A percentile compares a stretch with the other conserved stretches of the same genome.
phyloP scores from a whole-genome alignment of 176 grass and related monocot genomes.

The Oryza punctata region DNA sequence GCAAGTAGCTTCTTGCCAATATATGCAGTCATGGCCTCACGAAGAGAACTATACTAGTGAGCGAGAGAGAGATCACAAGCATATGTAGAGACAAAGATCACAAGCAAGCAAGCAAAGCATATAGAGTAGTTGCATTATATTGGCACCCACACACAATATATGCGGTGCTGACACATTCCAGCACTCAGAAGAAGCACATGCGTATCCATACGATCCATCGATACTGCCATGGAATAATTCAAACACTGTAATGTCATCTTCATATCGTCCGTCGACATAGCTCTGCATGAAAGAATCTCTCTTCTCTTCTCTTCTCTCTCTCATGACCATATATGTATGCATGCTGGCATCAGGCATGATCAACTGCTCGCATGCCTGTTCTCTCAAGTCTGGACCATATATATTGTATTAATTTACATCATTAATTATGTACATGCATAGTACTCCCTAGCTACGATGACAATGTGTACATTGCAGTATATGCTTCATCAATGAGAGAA shows the following conservation, averaged over 20 bases:
- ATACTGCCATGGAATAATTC: conserved; percentile 32
- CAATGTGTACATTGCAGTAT: background rate
- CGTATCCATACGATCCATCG: background rate
- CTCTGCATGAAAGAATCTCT: background rate
- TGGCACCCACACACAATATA: conserved; percentile 38
- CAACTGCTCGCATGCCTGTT: background rate
- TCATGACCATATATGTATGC: too few relatives aligned
- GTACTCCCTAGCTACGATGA: background rate
- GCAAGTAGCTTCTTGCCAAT: too few relatives aligned
- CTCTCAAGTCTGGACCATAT: background rate
- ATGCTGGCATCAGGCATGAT: background rate
- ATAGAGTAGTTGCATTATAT: background rate
- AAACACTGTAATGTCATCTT: conserved; percentile 11
- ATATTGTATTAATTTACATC: background rate
- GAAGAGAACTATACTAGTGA: background rate
- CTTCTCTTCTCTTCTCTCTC: background rate
- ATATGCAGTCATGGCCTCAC: background rate
- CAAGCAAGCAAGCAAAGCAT: background rate
- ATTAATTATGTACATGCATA: background rate
- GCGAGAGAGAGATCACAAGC: background rate
- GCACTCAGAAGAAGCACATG: conserved; percentile 19
- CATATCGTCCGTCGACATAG: background rate
- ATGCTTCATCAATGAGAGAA: background rate
- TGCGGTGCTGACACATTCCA: conserved; percentile 39
- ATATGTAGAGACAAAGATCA: background rate